These are phyloP conservation scores for Torulaspora pretoriensis DNA, from an alignment of 1,139 yeast species.

Conservation along the genomic window DNA sequence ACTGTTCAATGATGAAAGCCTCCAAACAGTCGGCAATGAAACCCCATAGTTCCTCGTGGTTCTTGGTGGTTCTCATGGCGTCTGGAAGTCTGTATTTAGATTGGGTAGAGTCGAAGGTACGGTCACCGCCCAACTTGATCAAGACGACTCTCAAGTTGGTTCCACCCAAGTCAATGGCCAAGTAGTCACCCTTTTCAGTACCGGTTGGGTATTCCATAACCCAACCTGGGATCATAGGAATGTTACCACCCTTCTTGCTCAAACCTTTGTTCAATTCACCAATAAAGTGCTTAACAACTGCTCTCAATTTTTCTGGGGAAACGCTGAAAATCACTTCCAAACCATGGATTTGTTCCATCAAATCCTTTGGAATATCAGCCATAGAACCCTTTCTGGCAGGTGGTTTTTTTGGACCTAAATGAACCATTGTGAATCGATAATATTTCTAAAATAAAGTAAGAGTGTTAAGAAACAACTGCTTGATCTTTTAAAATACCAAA, in stretches of 20 bases:
- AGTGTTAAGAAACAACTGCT: neutral
- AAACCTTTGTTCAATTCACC: slow-evolving; percentile 76
- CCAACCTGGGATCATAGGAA: slow-evolving; percentile 98
- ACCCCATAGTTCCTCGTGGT: slow-evolving; percentile 71
- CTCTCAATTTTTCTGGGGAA: slow-evolving; percentile 53
- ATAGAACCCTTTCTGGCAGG: slow-evolving; percentile 79
- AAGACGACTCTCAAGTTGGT: slow-evolving; percentile 88
- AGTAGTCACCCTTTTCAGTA: slow-evolving; percentile 76
- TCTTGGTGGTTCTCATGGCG: slow-evolving; percentile 65
- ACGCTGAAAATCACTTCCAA: slow-evolving; percentile 66
- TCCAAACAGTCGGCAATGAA: slow-evolving; percentile 81
- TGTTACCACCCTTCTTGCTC: slow-evolving; percentile 70
- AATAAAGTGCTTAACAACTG: slow-evolving; percentile 65
- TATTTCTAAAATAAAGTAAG: neutral
- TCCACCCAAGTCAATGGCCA: slow-evolving; percentile 95
- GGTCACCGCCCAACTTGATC: slow-evolving; percentile 73
- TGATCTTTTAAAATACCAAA: neutral
- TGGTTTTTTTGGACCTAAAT: slow-evolving; percentile 78
- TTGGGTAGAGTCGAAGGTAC: slow-evolving; percentile 77
- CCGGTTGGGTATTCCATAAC: slow-evolving; percentile 93
- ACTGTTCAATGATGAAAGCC: slow-evolving; percentile 56
- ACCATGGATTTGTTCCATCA: slow-evolving; percentile 54
- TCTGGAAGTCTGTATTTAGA: slow-evolving; percentile 76
- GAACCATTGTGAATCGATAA: slow-evolving; percentile 53
- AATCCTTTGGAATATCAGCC: slow-evolving; percentile 65